Base-by-base conservation (phyloP, 2,329 filamentous ascomycete genomes). In the Claviceps digitariae region DNA sequence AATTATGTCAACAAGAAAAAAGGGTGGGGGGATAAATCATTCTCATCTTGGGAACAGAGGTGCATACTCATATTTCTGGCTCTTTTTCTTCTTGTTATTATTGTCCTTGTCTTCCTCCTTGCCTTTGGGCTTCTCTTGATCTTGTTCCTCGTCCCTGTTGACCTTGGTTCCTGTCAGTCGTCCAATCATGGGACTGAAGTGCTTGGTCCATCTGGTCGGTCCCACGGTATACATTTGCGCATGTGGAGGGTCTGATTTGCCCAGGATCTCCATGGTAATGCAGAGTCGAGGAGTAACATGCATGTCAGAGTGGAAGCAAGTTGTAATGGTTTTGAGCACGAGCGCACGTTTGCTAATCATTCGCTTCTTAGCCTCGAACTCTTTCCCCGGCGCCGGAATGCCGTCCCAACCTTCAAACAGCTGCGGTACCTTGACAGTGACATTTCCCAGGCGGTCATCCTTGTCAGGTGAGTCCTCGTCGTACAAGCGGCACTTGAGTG, bases 181-280 rank as follows among this genome's bases (percentile, higher is more conserved):
- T 3, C 91, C 91, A 57, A 96, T 88, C 73, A 96, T 79, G 3
- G 90, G 89, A 57, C 87, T 94, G 63, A 85, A 91, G 66, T 96
- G 91, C 60, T 87, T 87, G 58, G 86, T 84, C 80, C 83, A 95
- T 48, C 73, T 75, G 52, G 83, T 68, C 12, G 89, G 88, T 0
- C 86, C 90, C 34, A 93, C 61, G 0, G 91, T 96, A 67, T 90
- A 95, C 65, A 87, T 76, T 62, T 73, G 85, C 61, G 64, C 87
- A 74, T 69, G 82, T 64, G 71, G 87, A 65, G 67, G 82, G 64
- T 86, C 77, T 0, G 89, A 93, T 56, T 76, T 78, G 1, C 88
- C 90, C 15, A 96, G 68, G n/a, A 90, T 76, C 61, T 90, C 78
- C 23, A 90, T 81, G 63, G 86, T 91, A 55, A 96, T 63, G 53